phyloP scores from a whole-genome alignment of 2,329 filamentous ascomycete species.

The Hymenoscyphus infarciens region DNA sequence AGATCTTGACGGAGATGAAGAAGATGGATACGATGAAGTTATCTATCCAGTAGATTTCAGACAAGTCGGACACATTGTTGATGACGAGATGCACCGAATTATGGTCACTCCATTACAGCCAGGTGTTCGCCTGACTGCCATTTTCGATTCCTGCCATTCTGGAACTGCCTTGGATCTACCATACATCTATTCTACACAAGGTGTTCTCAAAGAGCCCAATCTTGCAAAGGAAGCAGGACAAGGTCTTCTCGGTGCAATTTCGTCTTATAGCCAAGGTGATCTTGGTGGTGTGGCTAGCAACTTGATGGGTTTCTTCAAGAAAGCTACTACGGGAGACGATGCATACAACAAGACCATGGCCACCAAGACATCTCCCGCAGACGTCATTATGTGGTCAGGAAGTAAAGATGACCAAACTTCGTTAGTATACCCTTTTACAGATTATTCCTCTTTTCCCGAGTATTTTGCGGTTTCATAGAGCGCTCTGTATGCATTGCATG shows the following conservation, averaged over 20 bases:
- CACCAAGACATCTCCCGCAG: constrained; percentile 89
- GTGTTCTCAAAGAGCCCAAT: constrained; percentile 54
- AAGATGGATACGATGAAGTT: constrained; percentile 77
- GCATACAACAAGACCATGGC: constrained; percentile 75
- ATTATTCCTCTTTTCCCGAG: constrained; percentile 63
- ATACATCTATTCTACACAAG: constrained; percentile 51
- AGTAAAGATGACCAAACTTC: constrained; percentile 94
- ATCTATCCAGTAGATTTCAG: constrained; percentile 81
- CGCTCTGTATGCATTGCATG: constrained; percentile 41
- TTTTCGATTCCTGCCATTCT: constrained; percentile 66
- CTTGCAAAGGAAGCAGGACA: constrained; percentile 43
- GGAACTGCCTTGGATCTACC: constrained; percentile 61
- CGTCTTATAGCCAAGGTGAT: constrained; percentile 73
- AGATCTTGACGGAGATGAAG: constrained; percentile 74
- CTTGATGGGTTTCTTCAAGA: constrained; percentile 80
- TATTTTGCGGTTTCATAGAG: constrained; percentile 43
- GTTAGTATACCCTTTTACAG: constrained; percentile 50
- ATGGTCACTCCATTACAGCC: constrained; percentile 72
- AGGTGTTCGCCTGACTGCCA: constrained; percentile 72
- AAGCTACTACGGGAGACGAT: constrained; percentile 72
- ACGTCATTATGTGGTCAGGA: constrained; percentile 96
- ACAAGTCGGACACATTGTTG: constrained; percentile 71
- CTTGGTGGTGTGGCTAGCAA: constrained; percentile 74
- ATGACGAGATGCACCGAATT: constrained; percentile 75
- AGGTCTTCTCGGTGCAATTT: constrained; percentile 55